Conservation (phyloP, 768 basidiomycete species). For the Pisolithus tinctorius region DNA sequence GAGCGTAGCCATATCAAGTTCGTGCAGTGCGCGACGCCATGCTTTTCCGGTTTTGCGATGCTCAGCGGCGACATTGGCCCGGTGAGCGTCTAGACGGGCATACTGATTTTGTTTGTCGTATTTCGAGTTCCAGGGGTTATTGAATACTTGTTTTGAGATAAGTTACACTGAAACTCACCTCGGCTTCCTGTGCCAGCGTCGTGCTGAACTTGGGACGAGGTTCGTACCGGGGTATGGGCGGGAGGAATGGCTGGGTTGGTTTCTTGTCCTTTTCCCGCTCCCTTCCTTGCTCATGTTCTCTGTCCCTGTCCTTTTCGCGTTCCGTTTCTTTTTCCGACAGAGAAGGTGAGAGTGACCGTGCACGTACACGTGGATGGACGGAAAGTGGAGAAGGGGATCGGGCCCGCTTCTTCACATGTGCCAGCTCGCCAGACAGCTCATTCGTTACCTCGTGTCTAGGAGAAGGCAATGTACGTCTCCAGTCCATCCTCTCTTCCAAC, state of each 20-base stretch:
- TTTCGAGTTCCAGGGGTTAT: too few relatives aligned
- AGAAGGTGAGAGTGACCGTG: background rate
- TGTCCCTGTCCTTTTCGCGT: background rate
- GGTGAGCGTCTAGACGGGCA: slow-evolving; percentile 32
- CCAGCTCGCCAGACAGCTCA: slow-evolving; percentile 4
- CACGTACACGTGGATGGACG: background rate
- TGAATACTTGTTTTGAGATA: background rate
- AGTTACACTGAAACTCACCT: slow-evolving; percentile 13
- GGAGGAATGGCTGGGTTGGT: slow-evolving; percentile 24
- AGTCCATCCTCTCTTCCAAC: background rate
- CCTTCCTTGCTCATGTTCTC: background rate
- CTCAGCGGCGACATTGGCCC: slow-evolving; percentile 33
- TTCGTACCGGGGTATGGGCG: slow-evolving; percentile 26
- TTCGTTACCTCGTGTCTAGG: slow-evolving; percentile 4
- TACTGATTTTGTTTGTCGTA: slow-evolving; percentile 13
- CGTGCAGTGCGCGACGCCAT: slow-evolving; percentile 47
- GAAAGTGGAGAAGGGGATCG: slow-evolving; percentile 17
- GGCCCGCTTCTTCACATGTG: slow-evolving; percentile 12
- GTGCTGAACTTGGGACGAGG: slow-evolving; percentile 22
- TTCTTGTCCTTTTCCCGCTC: background rate
- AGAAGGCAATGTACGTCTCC: background rate
- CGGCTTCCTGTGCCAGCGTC: slow-evolving; percentile 13
- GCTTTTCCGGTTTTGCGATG: slow-evolving; percentile 33
- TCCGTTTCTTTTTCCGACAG: background rate
- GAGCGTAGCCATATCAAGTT: slow-evolving; percentile 52